Percentiles rank a stretch among this genome's conserved stretches.
phyloP scores from a whole-genome alignment of 192 early-diverging fungal species.

The Mortierella claussenii region DNA sequence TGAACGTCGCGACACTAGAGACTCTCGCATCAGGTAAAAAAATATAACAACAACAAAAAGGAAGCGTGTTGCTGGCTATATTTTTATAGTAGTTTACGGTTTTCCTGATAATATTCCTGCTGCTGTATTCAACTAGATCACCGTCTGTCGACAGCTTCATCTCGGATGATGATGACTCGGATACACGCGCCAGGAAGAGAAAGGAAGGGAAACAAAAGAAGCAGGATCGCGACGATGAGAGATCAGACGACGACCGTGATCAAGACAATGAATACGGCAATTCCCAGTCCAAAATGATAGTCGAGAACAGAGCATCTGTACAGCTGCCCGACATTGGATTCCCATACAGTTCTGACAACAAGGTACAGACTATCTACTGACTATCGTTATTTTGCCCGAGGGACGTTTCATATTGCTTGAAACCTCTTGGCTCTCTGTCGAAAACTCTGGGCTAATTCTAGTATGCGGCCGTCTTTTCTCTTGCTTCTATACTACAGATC shows the following conservation, averaged over 20 bases:
- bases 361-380: slow-evolving; percentile 15
- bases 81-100: too few relatives aligned
- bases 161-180: slow-evolving; percentile 43
- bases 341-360: slow-evolving; percentile 38
- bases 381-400: too few relatives aligned
- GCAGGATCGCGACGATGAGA: slow-evolving; percentile 16
- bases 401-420: too few relatives aligned
- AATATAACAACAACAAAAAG: too few relatives aligned
- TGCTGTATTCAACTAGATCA: slow-evolving; percentile 38
- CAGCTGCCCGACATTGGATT: slow-evolving; percentile 43
- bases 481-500: slow-evolving; percentile 12
- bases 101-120: too few relatives aligned
- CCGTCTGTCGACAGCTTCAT: slow-evolving; percentile 28
- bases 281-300: slow-evolving; percentile 14
- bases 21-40: not conserved
- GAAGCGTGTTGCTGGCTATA: too few relatives aligned
- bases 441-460: not conserved
- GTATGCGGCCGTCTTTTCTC: too few relatives aligned
- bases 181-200: slow-evolving; percentile 18
- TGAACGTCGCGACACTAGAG: not conserved
- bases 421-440: too few relatives aligned
- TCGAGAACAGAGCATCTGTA: slow-evolving; percentile 35
- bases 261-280: slow-evolving; percentile 25
- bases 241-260: slow-evolving; percentile 34
- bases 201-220: slow-evolving; percentile 40